Conservation (phyloP, 305 asterid species). For the Fraxinus sp. region DNA sequence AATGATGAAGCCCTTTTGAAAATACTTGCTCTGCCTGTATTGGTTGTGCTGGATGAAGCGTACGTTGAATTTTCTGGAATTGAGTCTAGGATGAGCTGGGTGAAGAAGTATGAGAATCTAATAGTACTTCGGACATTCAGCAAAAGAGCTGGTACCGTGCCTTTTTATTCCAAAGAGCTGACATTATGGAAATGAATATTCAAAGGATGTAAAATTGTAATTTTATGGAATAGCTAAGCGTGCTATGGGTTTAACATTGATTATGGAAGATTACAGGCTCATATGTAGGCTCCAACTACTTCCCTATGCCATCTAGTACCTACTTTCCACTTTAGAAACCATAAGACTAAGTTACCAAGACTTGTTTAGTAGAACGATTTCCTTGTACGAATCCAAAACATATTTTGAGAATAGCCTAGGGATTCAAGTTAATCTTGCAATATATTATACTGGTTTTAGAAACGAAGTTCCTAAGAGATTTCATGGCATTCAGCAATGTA, state of each 20-base stretch:
- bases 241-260: background rate
- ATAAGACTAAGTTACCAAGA: background rate
- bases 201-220: background rate
- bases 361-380: background rate
- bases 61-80: conserved; percentile 87
- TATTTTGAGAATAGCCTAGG: background rate
- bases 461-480: background rate
- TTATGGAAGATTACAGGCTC: conserved; percentile 2
- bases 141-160: conserved; percentile 84
- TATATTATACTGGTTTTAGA: background rate
- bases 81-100: conserved; percentile 90
- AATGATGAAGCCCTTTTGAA: conserved; percentile 63
- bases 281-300: background rate
- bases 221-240: background rate
- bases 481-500: background rate
- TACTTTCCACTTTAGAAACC: background rate
- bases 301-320: background rate
- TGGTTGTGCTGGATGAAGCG: conserved; percentile 95
- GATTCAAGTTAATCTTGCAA: background rate
- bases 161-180: conserved; percentile 17
- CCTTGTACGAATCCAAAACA: background rate
- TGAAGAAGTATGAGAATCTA: conserved; percentile 86
- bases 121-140: conserved; percentile 95
- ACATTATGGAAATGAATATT: background rate
- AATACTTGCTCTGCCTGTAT: conserved; percentile 69